These are phyloP conservation scores for Drechmeria coniospora DNA, from an alignment of 2,329 filamentous ascomycete genomes.

Conservation along the genomic window DNA sequence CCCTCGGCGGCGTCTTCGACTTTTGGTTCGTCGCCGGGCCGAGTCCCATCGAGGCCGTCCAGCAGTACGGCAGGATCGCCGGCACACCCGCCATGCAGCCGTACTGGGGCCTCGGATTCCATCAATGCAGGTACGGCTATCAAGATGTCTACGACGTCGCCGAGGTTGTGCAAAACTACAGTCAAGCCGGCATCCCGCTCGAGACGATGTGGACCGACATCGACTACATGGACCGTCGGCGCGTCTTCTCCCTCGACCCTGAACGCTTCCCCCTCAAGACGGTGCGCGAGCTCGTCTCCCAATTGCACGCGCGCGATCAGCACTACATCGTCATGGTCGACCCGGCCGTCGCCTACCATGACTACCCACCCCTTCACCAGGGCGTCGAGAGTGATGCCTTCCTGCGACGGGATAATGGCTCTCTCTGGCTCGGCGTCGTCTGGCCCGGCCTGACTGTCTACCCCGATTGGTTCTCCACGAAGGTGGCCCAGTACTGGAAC, in stretches of 20 bases:
- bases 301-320: conserved; percentile 51
- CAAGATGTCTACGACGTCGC: conserved; percentile 53
- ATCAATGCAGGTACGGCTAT: conserved; percentile 67
- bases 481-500: conserved; percentile 53
- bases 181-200: conserved; percentile 46
- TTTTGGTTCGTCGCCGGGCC: conserved; percentile 68
- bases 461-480: conserved; percentile 62
- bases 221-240: conserved; percentile 46
- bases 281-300: conserved; percentile 49
- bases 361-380: conserved; percentile 26
- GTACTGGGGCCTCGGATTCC: conserved; percentile 69
- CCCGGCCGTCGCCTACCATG: conserved; percentile 41
- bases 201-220: conserved; percentile 66
- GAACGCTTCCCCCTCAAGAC: conserved; percentile 49
- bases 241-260: conserved; percentile 48
- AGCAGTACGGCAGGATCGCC: conserved; percentile 51
- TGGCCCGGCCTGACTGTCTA: conserved; percentile 63
- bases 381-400: conserved; percentile 31
- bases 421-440: conserved; percentile 47
- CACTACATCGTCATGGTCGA: conserved; percentile 69
- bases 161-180: conserved; percentile 52
- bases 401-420: conserved; percentile 37
- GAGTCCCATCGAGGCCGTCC: conserved; percentile 49
- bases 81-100: conserved; percentile 66
- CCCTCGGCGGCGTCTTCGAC: conserved; percentile 62